phyloP scores from a whole-genome alignment of 2,329 filamentous ascomycete genomes.

The Ophiostoma tasmaniense region DNA sequence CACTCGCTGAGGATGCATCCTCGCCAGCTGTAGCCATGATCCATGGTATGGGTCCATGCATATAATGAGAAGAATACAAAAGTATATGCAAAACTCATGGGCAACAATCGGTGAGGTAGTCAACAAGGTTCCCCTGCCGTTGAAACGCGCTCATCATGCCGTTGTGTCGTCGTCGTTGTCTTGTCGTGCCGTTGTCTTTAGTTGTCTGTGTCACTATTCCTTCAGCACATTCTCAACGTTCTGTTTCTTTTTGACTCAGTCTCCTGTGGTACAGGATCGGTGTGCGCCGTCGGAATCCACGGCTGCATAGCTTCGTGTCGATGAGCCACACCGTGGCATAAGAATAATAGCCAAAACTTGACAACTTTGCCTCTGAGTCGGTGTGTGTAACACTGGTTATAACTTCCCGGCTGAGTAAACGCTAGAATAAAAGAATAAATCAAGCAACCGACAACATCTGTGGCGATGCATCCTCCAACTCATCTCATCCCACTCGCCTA shows the following conservation, averaged over 20 bases:
- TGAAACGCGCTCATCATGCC: neutral
- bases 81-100: neutral
- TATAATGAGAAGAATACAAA: neutral
- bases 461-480: neutral
- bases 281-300: conserved; percentile 10
- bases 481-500: neutral
- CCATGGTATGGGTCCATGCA: neutral
- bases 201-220: neutral
- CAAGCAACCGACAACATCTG: neutral
- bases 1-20: neutral
- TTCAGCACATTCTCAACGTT: no score
- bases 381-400: neutral
- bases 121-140: neutral
- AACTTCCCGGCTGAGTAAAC: neutral
- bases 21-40: neutral
- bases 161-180: neutral
- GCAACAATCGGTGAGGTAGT: neutral
- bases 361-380: neutral
- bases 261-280: conserved; percentile 6
- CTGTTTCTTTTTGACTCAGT: neutral
- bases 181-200: neutral
- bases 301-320: conserved; percentile 8
- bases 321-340: conserved; percentile 9
- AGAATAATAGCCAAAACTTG: neutral
- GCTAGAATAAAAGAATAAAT: neutral